Conservation (phyloP, 768 basidiomycete genomes). For the Amanita pallidorosea region DNA sequence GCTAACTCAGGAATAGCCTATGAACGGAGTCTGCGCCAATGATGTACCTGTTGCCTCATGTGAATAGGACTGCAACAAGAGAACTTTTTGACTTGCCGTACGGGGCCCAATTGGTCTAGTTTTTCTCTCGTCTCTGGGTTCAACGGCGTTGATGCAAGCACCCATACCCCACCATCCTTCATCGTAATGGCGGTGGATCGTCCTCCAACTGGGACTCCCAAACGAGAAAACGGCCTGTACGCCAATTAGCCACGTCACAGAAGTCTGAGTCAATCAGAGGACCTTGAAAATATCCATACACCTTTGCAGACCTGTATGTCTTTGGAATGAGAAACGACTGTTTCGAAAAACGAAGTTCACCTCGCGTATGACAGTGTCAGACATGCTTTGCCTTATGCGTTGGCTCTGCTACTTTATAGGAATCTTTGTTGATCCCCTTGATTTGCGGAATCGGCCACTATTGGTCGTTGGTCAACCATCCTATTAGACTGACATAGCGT, state of each 20-base stretch:
- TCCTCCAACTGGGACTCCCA: conserved; percentile 67
- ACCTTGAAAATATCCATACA: conserved; percentile 62
- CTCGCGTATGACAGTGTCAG: conserved; percentile 29
- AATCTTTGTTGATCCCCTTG: no score
- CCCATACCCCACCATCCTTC: conserved; percentile 59
- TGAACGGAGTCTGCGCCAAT: conserved; percentile 49
- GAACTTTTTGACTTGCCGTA: conserved; percentile 34
- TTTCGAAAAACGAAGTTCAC: conserved; percentile 11
- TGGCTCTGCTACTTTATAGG: no score
- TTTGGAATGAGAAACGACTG: background rate
- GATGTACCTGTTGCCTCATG: conserved; percentile 34
- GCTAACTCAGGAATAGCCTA: conserved; percentile 44
- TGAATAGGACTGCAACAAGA: background rate
- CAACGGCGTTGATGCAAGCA: conserved; percentile 73
- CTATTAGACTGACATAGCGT: background rate
- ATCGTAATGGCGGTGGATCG: conserved; percentile 75
- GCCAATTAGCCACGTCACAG: background rate
- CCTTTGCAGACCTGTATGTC: conserved; percentile 31
- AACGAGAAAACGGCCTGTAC: conserved; percentile 54
- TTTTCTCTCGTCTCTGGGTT: conserved; percentile 52
- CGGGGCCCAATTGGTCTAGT: conserved; percentile 53
- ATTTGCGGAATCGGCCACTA: no score
- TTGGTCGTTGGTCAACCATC: background rate
- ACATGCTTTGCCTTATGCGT: conserved; percentile 17
- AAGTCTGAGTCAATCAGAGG: background rate